Conservation (phyloP, 768 basidiomycete species). For the Fomitopsis pulvina region DNA sequence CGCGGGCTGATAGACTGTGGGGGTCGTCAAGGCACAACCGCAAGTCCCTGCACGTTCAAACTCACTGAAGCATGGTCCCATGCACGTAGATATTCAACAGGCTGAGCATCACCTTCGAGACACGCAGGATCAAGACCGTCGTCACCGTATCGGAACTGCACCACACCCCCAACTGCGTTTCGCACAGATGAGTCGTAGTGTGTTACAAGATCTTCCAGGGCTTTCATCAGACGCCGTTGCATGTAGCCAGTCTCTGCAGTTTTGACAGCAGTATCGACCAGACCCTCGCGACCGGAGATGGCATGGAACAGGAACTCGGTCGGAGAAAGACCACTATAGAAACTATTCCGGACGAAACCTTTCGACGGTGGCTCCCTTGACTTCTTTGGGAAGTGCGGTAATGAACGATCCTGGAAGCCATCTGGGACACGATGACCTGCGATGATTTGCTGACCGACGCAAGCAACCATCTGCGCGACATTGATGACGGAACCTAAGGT, state of each 20-base stretch:
- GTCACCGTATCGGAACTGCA: conserved; percentile 96
- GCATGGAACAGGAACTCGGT: conserved; percentile 99
- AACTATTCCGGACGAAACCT: conserved; percentile 97
- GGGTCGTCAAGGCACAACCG: background rate
- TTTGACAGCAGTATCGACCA: conserved; percentile 99
- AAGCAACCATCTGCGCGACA: conserved; percentile 99
- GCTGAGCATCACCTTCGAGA: conserved; percentile 91
- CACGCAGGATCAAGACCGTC: conserved; percentile 97
- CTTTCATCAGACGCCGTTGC: conserved; percentile 99
- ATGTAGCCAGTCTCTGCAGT: conserved; percentile 99
- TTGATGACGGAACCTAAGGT: conserved; percentile 90
- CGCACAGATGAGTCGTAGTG: conserved; percentile 96
- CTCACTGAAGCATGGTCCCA: conserved; percentile 80
- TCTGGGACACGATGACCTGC: conserved; percentile 96
- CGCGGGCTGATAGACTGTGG: conserved; percentile 58
- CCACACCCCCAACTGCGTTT: conserved; percentile 90
- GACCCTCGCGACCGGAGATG: conserved; percentile 95
- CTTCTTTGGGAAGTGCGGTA: conserved; percentile 99
- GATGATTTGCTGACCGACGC: conserved; percentile 99
- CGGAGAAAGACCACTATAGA: conserved; percentile 85
- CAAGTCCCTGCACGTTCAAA: background rate
- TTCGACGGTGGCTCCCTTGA: conserved; percentile 94
- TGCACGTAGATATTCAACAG: conserved; percentile 82
- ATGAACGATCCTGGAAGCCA: conserved; percentile 97
- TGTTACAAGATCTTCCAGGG: conserved; percentile 91